Evolutionary conservation across 441 rosid species (phyloP), one percentile per base, ranked within the genome.

Genomic region (Jatropha podagrica): DNA sequence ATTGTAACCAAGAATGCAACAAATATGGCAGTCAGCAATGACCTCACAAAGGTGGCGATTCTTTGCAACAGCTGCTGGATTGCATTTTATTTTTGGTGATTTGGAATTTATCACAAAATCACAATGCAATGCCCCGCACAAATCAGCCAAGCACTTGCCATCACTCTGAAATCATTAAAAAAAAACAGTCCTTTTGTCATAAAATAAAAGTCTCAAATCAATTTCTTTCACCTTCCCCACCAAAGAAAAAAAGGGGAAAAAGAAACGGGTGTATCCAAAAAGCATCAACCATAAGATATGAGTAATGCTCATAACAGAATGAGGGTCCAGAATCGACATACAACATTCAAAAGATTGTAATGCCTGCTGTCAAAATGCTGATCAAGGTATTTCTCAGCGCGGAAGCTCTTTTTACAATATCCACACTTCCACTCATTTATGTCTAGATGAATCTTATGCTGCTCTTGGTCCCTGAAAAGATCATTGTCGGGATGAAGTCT

Each of bases 1-100:
- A 73, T 67, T 40, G 41, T 62, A 76, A 74, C 58, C 15, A n/a
- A 46, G 23, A 60, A 26, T 26, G 27, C 66, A 73, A 65, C 14
- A 75, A 78, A 52, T 63, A 23, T 13, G 41, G 65, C 61, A 71
- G 71, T 41, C 38, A 65, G 68, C 74, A 83, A 55, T 76, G 79
- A 96, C 98, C 99, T 96, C 98, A 55, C 99, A 96, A 49, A 92
- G 92, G 85, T 88, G 98, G 72, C 77, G 95, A 80, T 94, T 92
- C 86, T 86, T 87, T 14, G 90, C 88, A 67, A 83, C 91, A 76
- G 99, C 96, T 17, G 96, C 96, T 77, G 96, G 97, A 74, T 94
- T 94, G 87, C 99, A 96, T 81, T 92, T 96, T 59, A 79, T 80
- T 83, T 87, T 92, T 1, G 76, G 74, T 69, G 85, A 83, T 86